Evolutionary conservation across 306 rosid species (phyloP), one percentile per base, ranked within the genome.

Genomic region (Fragaria ananassa): DNA sequence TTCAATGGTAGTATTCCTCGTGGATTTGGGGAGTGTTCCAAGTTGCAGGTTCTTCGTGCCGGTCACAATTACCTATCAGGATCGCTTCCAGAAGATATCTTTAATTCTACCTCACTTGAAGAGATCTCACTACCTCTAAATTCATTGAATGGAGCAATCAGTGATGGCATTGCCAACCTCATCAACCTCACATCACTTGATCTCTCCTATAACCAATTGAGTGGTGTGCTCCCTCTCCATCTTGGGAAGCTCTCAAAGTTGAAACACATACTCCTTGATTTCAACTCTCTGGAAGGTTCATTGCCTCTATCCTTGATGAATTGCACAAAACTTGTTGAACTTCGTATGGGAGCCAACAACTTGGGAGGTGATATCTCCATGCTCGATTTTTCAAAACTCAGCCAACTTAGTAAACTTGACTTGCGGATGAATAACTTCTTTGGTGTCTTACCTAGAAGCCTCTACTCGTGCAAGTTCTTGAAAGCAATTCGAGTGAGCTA

Each of bases 201-300:
- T 15, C 34, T 72, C 19, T 18, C 9, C 34, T 21, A 2, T 14
- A 72, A 54, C 37, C 0, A 7, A 1, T 72, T 72, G 8, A 72
- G 37, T n/a, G 76, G 76, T 42, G 18, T 10, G 65, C 49, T 72
- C 11, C 76, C 76, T 50, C 13, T 13, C n/a, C 31, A 46, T 13
- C 10, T 70, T 31, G 74, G 62, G 27, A 70, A 70, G 74, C 46
- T 74, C 27, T 44, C 69, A 17, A 74, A 74, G 9, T 10, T 74
- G 54, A 58, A 60, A 14, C 2, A 7, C 12, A 0, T 74, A 10
- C 9, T 1, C 56, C 69, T 74, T 18, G 5, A 44, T 44, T 6
- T 11, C 15, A 74, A 74, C 46, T 10, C 10, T 1, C 29, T 71
- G 0, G 19, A 71, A 31, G 75, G 75, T 18, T 31, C 14, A 3